Conservation (phyloP, 768 basidiomycete species). For the Suillus americanus region DNA sequence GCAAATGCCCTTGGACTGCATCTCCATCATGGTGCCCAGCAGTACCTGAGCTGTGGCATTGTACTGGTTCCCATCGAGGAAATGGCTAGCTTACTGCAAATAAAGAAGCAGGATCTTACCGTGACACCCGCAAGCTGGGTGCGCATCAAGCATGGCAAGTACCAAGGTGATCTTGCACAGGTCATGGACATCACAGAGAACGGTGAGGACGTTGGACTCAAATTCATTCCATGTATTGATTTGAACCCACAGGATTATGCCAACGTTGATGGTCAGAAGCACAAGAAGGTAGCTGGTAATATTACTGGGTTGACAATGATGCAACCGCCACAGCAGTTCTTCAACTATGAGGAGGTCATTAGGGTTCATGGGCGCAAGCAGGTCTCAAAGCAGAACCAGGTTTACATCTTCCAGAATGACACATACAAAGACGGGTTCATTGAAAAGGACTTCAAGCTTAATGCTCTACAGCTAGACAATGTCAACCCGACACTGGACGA, state of each 20-base stretch:
- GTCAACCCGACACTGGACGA: conserved; percentile 96
- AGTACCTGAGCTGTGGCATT: conserved; percentile 81
- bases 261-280: conserved; percentile 67
- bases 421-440: conserved; percentile 94
- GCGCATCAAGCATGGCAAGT: conserved; percentile 90
- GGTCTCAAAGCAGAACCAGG: conserved; percentile 71
- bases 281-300: conserved; percentile 71
- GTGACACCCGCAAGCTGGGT: conserved; percentile 92
- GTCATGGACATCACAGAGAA: too few relatives aligned
- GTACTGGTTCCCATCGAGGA: conserved; percentile 92
- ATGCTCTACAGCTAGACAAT: conserved; percentile 76
- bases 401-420: conserved; percentile 88
- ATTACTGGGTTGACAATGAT: conserved; percentile 48
- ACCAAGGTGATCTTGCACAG: conserved; percentile 91
- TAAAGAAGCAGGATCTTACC: conserved; percentile 90
- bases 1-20: too few relatives aligned
- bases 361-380: conserved; percentile 81
- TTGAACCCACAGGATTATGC: conserved; percentile 85
- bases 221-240: conserved; percentile 96
- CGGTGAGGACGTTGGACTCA: conserved; percentile 88
- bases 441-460: conserved; percentile 92
- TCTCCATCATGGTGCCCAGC: too few relatives aligned
- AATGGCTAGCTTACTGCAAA: conserved; percentile 94
- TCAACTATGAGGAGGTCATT: conserved; percentile 90
- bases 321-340: conserved; percentile 88